phyloP scores from a whole-genome alignment of 169 alveolate genomes.

The Eimeria praecox region DNA sequence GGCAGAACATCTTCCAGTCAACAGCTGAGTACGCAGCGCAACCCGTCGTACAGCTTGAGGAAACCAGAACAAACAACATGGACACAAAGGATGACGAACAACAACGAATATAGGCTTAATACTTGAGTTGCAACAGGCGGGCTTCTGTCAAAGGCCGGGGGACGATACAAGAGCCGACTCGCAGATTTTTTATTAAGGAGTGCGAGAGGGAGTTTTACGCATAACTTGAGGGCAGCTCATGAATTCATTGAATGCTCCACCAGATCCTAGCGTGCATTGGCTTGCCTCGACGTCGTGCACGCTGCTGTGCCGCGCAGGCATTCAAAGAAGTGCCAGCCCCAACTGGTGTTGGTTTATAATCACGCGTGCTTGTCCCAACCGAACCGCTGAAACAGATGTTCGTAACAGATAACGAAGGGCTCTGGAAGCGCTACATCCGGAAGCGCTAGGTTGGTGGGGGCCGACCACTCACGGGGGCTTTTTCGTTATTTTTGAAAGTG shows the following conservation, averaged over 20 bases:
- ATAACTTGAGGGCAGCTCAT: not conserved
- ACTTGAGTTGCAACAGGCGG: not conserved
- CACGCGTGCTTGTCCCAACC: not conserved
- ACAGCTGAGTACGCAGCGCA: not conserved
- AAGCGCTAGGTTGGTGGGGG: not conserved
- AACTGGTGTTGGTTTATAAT: not conserved
- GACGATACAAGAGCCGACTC: not conserved
- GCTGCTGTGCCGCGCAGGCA: not conserved
- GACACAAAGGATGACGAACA: not conserved
- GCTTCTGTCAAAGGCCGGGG: not conserved
- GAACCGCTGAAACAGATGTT: not conserved
- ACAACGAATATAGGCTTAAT: too few relatives aligned
- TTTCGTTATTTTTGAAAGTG: not conserved
- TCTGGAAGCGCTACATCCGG: too few relatives aligned
- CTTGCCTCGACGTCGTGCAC: not conserved
- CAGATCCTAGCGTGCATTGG: not conserved
- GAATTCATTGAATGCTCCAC: not conserved
- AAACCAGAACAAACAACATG: not conserved
- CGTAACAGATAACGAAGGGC: not conserved
- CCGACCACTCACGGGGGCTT: not conserved
- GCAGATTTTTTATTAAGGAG: not conserved
- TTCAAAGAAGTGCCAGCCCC: not conserved
- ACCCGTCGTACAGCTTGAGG: not conserved
- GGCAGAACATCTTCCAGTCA: constrained; percentile 1
- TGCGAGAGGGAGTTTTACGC: not conserved